Evolutionary conservation across 148 eudicot genomes (phyloP), one percentile per base, ranked within the genome.

Genomic region (Arctostaphylos glauca): DNA sequence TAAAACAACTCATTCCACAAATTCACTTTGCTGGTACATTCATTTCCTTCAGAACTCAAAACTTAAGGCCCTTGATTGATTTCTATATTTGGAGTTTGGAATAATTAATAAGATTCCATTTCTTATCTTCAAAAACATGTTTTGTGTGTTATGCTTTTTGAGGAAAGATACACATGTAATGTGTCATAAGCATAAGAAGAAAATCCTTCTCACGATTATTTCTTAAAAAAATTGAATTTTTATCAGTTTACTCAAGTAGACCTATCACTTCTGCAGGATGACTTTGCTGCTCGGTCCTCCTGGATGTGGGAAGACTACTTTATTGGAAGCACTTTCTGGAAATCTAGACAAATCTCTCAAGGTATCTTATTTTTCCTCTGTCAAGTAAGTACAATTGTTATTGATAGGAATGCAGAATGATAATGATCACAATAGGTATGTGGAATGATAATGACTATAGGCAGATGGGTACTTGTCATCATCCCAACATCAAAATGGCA

Each of bases 251-350:
- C 48, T 31, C 13, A 41, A 55, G 9, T 47, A 23, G 50, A 16
- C 54, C 78, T 13, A 41, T 14, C 12, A 78, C 79, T 80, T 12
- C 80, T 88, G 88, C 93, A 94, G 98, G 87, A 87, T 92, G 87
- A 91, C 92, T 59, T 80, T 94, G 60, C 84, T 94, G 71, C 38
- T 31, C 0, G 38, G 38, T 31, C 38, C 38, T 31, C 38, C 38
- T 0, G 38, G 38, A 31, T 31, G 95, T 80, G 98, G 98, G 41
- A 94, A 94, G 86, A 92, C 92, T 76, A 85, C 98, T 76, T 85
- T 94, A 44, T 49, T 94, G 83, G 89, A 89, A 88, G 90, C 96
- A 60, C 93, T 94, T 79, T 89, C 94, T 41, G 95, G 94, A 89
- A 92, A 89, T 77, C 81, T 90, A 76, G 84, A 87, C 89, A 88